Conservation (phyloP, 495 filamentous ascomycete species). For the Tirmania nivea region DNA sequence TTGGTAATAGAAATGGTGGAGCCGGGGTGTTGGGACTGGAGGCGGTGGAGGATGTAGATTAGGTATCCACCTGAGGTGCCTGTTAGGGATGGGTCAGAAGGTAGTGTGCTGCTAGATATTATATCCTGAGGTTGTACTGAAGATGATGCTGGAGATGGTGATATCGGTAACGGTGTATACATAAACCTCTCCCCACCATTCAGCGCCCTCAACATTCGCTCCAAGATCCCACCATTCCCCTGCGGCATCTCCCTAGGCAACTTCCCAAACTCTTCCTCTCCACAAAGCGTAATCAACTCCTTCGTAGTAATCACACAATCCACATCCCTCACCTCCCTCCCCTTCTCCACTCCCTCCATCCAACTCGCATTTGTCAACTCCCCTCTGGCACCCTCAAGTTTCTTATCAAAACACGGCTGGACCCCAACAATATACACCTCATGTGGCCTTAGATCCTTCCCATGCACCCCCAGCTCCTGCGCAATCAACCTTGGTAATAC, state of each 20-base stretch:
- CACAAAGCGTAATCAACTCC: slow-evolving; percentile 56
- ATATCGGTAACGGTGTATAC: slow-evolving; percentile 22
- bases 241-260: slow-evolving; percentile 39
- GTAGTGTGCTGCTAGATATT: slow-evolving; percentile 9
- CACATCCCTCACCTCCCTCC: slow-evolving; percentile 44
- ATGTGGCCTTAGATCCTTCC: slow-evolving; percentile 37
- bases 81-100: slow-evolving; percentile 32
- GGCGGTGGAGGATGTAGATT: slow-evolving; percentile 51
- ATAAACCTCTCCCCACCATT: too few species aligned
- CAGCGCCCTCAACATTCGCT: too few species aligned
- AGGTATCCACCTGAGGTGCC: slow-evolving; percentile 84
- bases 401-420: slow-evolving; percentile 99
- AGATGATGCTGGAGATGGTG: slow-evolving; percentile 11
- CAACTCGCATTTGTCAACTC: slow-evolving; percentile 73
- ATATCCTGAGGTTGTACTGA: slow-evolving; percentile 42
- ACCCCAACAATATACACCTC: slow-evolving; percentile 83
- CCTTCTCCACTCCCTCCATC: slow-evolving; percentile 16
- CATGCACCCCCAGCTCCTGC: not conserved
- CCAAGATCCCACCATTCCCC: slow-evolving; percentile 16
- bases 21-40: slow-evolving; percentile 44
- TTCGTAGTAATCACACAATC: slow-evolving; percentile 95
- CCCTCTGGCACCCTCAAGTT: slow-evolving; percentile 80
- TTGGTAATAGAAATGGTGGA: slow-evolving; percentile 43
- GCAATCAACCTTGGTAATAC: slow-evolving; percentile 35
- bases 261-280: slow-evolving; percentile 45